Conservation (phyloP, 352 stramenopile species). For the Globisporangium rhizosaccharum region DNA sequence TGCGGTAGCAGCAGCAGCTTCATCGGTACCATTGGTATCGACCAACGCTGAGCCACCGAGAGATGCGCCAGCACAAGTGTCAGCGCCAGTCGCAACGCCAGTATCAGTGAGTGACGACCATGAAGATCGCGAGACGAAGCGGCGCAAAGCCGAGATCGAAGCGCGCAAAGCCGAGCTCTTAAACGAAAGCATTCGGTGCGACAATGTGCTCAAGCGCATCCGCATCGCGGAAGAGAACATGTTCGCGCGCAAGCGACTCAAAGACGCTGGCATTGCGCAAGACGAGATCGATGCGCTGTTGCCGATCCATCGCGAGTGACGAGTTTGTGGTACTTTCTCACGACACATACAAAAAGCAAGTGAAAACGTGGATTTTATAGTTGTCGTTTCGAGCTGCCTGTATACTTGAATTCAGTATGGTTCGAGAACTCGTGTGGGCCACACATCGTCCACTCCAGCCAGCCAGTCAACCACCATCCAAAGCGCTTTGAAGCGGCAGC, state of each 20-base stretch:
- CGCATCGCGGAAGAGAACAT: conserved; percentile 11
- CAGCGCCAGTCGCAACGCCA: not conserved
- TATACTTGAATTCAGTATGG: too few species aligned
- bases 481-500: too few species aligned
- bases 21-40: too few species aligned
- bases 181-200: conserved; percentile 14
- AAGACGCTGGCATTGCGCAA: conserved; percentile 20
- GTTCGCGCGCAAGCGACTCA: conserved; percentile 33
- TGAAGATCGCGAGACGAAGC: not conserved
- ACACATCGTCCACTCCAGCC: too few species aligned
- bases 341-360: too few species aligned
- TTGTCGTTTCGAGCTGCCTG: too few species aligned
- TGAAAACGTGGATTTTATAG: too few species aligned
- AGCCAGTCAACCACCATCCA: too few species aligned
- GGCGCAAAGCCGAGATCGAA: conserved; percentile 10
- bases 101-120: not conserved
- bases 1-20: too few species aligned
- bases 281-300: conserved; percentile 10
- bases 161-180: conserved; percentile 5
- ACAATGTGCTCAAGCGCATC: conserved; percentile 14
- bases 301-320: not conserved
- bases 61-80: not conserved
- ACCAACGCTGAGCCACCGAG: not conserved
- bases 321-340: not conserved
- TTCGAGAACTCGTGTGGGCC: too few species aligned